These are phyloP conservation scores for Dactylellina drechsleri DNA, from an alignment of 2,329 filamentous ascomycete species.

Conservation along the genomic window DNA sequence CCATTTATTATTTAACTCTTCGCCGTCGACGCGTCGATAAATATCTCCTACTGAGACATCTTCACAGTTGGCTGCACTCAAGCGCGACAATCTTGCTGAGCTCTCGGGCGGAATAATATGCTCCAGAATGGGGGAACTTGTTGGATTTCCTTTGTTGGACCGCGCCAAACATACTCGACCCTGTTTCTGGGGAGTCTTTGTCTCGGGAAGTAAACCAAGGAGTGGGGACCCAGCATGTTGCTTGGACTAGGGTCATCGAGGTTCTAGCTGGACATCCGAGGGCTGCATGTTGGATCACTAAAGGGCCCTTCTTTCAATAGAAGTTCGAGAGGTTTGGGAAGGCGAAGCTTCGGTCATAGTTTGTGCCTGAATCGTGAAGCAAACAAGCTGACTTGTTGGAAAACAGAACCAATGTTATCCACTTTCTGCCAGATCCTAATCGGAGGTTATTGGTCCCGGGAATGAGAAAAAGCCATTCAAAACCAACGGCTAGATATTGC, in stretches of 20 bases:
- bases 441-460: too few species aligned
- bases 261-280: neutral
- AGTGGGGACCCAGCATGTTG: neutral
- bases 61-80: neutral
- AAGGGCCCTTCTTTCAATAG: too few species aligned
- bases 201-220: conserved; percentile 9
- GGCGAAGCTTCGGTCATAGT: too few species aligned
- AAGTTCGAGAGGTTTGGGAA: too few species aligned
- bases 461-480: too few species aligned
- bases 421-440: too few species aligned
- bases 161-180: conserved; percentile 7
- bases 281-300: too few species aligned
- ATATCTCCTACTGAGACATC: neutral
- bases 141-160: conserved; percentile 52
- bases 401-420: too few species aligned
- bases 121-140: conserved; percentile 6
- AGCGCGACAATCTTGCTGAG: conserved; percentile 10
- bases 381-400: too few species aligned
- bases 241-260: neutral
- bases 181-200: neutral
- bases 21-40: conserved; percentile 12
- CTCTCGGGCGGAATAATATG: neutral
- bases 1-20: neutral
- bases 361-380: too few species aligned
- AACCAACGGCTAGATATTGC: too few species aligned